Percentiles rank a stretch among this genome's conserved stretches.
These are phyloP conservation scores for Mariannaea sp. DNA, from an alignment of 2,329 filamentous ascomycete genomes.

Conservation along the genomic window DNA sequence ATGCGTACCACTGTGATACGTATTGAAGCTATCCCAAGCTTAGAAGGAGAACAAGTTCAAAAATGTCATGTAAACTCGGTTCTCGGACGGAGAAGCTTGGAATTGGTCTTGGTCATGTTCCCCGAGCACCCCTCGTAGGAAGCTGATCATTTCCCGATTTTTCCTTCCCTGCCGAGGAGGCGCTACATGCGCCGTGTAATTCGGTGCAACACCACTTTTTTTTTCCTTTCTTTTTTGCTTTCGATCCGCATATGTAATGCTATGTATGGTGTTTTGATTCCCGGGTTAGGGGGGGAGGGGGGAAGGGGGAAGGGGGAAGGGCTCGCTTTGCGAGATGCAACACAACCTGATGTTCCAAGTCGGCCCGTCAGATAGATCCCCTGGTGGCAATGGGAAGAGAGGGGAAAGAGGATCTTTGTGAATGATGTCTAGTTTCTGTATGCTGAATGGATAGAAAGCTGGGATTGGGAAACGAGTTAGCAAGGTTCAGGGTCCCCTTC, in stretches of 20 bases:
- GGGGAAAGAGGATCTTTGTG: no score
- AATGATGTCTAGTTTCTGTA: no score
- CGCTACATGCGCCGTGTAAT: background rate
- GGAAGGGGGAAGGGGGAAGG: no score
- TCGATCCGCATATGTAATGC: background rate
- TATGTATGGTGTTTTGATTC: no score
- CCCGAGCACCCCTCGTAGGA: no score
- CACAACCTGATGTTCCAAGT: background rate
- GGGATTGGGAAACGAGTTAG: background rate
- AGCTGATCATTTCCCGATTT: slow-evolving; percentile 5
- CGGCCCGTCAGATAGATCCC: background rate
- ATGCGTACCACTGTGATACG: no score
- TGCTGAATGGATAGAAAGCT: background rate
- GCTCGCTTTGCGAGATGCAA: background rate
- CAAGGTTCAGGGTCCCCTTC: background rate
- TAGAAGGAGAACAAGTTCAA: background rate
- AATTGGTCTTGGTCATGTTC: slow-evolving; percentile 4
- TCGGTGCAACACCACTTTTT: slow-evolving; percentile 1
- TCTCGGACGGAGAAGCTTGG: slow-evolving; percentile 2
- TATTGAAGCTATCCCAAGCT: background rate
- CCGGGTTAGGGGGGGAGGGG: no score
- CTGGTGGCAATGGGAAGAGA: no score
- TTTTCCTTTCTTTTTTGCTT: background rate
- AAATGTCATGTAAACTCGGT: background rate
- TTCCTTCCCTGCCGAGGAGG: background rate